phyloP scores from a whole-genome alignment of 2,329 filamentous ascomycete genomes.

The Calonectria naviculata region DNA sequence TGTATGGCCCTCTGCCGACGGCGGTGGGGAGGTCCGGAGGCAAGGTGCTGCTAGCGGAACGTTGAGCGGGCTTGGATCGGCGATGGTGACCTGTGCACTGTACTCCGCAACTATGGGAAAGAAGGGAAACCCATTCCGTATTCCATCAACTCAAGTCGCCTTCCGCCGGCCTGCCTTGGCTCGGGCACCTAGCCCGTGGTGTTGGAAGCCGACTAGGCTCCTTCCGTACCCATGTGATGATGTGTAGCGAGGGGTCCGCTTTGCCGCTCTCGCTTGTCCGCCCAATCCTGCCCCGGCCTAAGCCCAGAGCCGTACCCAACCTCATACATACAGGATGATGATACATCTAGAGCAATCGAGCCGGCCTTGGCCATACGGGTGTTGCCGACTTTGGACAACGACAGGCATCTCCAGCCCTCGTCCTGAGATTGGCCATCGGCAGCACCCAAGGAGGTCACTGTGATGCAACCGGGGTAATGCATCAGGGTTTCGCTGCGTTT shows the following conservation, averaged over 20 bases:
- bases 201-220: neutral
- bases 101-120: slow-evolving; percentile 9
- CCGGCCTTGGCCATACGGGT: neutral
- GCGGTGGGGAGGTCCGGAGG: neutral
- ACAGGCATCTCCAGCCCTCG: neutral
- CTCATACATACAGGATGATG: neutral
- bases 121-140: neutral
- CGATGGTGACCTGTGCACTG: neutral
- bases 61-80: slow-evolving; percentile 8
- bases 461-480: neutral
- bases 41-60: slow-evolving; percentile 1
- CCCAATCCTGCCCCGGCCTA: neutral
- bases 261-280: neutral
- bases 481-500: neutral
- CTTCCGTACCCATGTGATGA: neutral
- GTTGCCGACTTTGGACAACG: neutral
- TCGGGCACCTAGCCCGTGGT: slow-evolving; percentile 5
- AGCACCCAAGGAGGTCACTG: neutral
- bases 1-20: neutral
- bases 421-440: neutral
- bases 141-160: neutral
- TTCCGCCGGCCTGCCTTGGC: neutral
- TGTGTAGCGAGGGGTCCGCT: neutral
- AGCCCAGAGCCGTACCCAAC: neutral
- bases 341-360: neutral